A percentile compares a stretch with the other conserved stretches of the same genome.
phyloP scores from a whole-genome alignment of 768 basidiomycete genomes.

The Terana coerulea region DNA sequence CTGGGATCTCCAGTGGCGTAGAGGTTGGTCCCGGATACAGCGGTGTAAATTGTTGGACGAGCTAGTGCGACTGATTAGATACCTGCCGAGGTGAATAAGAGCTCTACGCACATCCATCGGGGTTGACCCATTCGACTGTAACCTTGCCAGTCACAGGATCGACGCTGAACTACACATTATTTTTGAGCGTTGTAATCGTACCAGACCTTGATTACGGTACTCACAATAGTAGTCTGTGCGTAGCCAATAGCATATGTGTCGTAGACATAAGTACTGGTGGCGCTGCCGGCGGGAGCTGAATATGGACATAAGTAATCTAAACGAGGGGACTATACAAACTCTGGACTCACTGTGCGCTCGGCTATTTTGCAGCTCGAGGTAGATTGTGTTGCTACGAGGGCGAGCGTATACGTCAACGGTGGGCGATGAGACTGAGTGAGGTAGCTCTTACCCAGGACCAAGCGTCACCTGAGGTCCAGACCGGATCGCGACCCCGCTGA shows the following conservation, averaged over 20 bases:
- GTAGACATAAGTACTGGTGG: conserved; percentile 14
- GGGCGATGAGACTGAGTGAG: no score
- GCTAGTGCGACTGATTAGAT: no score
- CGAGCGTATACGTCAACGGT: not conserved
- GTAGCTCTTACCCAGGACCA: conserved; percentile 13
- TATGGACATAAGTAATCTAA: no score
- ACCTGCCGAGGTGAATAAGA: no score
- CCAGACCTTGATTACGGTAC: not conserved
- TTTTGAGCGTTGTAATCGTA: not conserved
- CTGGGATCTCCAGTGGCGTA: conserved; percentile 17
- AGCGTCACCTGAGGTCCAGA: conserved; percentile 13
- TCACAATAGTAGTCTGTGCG: conserved; percentile 18
- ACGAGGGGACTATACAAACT: no score
- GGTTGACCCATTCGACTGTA: conserved; percentile 18
- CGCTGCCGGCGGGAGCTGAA: conserved; percentile 13
- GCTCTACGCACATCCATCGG: conserved; percentile 17
- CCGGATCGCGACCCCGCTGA: conserved; percentile 15
- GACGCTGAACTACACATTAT: conserved; percentile 13
- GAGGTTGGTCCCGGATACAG: conserved; percentile 3
- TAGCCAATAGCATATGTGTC: conserved; percentile 20
- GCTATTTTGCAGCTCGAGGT: conserved; percentile 15
- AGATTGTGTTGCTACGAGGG: conserved; percentile 4
- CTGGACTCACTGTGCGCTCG: conserved; percentile 13
- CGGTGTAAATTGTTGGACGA: conserved; percentile 8
- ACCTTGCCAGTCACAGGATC: conserved; percentile 13